Evolutionary conservation across 139 green algal genomes (phyloP).

Genomic region (Picochlorum sp.): DNA sequence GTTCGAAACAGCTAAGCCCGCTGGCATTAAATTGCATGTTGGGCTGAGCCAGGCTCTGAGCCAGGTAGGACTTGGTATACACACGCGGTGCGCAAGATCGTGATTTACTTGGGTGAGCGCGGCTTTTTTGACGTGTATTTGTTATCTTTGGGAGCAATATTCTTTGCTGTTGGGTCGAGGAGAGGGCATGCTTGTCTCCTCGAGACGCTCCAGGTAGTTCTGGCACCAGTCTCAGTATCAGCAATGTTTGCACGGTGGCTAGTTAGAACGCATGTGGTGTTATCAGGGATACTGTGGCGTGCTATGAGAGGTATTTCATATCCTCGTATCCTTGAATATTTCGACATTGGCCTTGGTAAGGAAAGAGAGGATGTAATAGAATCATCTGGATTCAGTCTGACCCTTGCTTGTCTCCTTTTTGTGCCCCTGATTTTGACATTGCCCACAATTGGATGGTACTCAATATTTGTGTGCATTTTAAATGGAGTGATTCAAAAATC

Average conservation of each 20-base stretch:
- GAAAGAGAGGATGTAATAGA: not conserved
- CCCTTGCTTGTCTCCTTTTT: not conserved
- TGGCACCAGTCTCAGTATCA: too few species aligned
- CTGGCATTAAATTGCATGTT: slow-evolving; percentile 11
- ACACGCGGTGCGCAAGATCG: not conserved
- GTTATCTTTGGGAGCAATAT: not conserved
- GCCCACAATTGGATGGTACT: not conserved
- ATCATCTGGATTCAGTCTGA: not conserved
- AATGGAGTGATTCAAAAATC: too few species aligned
- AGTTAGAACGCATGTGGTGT: too few species aligned
- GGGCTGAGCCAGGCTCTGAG: not conserved
- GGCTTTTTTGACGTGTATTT: not conserved
- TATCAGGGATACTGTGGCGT: not conserved
- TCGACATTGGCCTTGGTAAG: not conserved
- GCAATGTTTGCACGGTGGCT: too few species aligned
- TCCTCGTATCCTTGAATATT: not conserved
- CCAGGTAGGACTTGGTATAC: not conserved
- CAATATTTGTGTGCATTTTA: not conserved
- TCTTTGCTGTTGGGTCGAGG: not conserved
- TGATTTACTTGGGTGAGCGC: not conserved
- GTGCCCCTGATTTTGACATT: not conserved
- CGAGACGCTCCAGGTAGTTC: too few species aligned
- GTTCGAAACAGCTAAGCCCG: slow-evolving; percentile 15
- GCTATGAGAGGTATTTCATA: not conserved
- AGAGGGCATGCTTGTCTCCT: too few species aligned